Evolutionary conservation across 768 basidiomycete species (phyloP), one percentile per base, ranked within the genome.

Genomic region (Auriscalpium orientale): DNA sequence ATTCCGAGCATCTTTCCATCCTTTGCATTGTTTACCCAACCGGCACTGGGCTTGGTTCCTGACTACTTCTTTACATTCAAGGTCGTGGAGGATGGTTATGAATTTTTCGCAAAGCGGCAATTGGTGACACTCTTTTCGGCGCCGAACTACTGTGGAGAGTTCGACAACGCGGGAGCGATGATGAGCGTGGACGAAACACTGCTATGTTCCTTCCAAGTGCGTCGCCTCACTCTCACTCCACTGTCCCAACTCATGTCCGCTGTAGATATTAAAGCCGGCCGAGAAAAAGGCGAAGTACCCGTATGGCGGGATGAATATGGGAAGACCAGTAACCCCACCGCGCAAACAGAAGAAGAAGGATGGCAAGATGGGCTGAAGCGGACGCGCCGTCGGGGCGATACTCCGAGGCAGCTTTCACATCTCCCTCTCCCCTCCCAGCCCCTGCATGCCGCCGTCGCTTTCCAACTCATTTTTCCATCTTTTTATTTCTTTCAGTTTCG

Each of bases 131-230:
- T 98, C 46, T 98, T 98, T 76, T 95, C 93, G 21, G 95, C 95
- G 51, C 95, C 95, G 57, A 91, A 92, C 76, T 91, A 92, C 66
- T 91, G 89, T 64, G 89, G 92, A 61, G 90, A 98, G 76, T 99
- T 99, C 66, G 95, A 99, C 72, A 99, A 99, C 71, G 95, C 95
- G 4, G 95, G 95, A 38, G 95, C 95, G 36, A 99, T 99, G 95
- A 99, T 98, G 95, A 94, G 91, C 66, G 95, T 99, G 45, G 95
- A 98, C 66, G 95, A 98, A 74, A 97, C 95, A 9, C 71, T 98
- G 62, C 71, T 98, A 61, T 98, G 95, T 74, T 98, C 95, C 8
- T 98, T 98, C 91, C 95, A 98, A 75, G 93, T 95, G 61, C 44
- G 56, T 49, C 46, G 47, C 44, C 50, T 47, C 9, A 51, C 22